Base-by-base conservation (phyloP, 768 basidiomycete genomes). In the Fomitopsis pulvina region DNA sequence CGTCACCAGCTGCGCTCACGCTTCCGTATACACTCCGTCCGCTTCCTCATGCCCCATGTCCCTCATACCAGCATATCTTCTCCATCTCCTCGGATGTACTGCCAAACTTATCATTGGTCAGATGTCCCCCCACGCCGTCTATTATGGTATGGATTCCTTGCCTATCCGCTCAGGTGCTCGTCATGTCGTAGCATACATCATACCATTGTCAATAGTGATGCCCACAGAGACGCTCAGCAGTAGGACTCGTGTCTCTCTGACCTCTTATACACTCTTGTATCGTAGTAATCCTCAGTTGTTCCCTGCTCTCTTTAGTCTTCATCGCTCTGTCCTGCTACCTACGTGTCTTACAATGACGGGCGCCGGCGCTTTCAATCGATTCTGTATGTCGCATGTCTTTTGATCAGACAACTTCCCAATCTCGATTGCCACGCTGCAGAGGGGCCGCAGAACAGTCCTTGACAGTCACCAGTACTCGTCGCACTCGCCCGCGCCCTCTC, bases 101-200 rank as follows among this genome's bases (percentile, higher is more conserved):
- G 4, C 25, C 25, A n/a, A 8, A 8, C 16, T 45, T 27, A 24
- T 7, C 44, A 45, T 24, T 45, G 20, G 41, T 26, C 34, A 30
- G 43, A 45, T 46, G 39, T 41, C 45, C 44, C 24, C 12, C 11
- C 32, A 42, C 32, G 16, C 21, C 41, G 20, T 50, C 43, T 50
- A 3, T 50, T 42, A 50, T 50, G 49, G 32, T 50, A 34, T 24
- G 18, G 16, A n/a, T 41, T 29, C 28, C 48, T 22, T 41, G 32
- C 52, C 54, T 52, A 57, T 57, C 53, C 48, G 52, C 43, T 52
- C 50, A 48, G 52, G 49, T 57, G 56, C 56, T 52, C 51, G 52
- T 57, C 56, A 51, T 57, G 54, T 54, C 52, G 53, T 57, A 57
- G 47, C 57, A 58, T 52, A 58, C 57, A 52, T 27, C 27, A 49